Evolutionary conservation across 805 yeast genomes (phyloP), one percentile per base, ranked within the genome.

Genomic region (Saccharomycopsis fermentans): DNA sequence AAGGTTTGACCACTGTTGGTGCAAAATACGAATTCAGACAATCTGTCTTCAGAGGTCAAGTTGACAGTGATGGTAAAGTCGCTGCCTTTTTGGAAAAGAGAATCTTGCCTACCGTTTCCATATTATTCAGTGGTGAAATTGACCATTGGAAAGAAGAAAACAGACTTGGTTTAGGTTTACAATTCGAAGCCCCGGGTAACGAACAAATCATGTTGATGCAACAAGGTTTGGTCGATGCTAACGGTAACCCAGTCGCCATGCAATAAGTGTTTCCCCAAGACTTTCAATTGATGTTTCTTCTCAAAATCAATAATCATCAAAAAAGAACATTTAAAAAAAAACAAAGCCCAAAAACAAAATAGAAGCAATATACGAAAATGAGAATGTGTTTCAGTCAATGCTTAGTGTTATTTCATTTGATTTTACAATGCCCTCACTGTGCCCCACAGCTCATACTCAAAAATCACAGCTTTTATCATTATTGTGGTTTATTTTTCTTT

Each of bases 1-100:
- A 92, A 70, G 98, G 96, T 69, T 80, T 81, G 68, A 91, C 99
- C 66, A 87, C 97, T 61, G 71, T 92, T 59, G 99, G 97, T 75
- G 96, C 96, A 68, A 94, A 92, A 77, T 92, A 92, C 75, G 98
- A 94, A 77, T 94, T 90, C 81, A 90, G 97, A 77, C 95, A 90
- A 75, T 86, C 95, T 59, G 85, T 90, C 57, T 90, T 90, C 82
- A 84, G 99, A 75, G 97, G 97, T 69, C 96, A 91, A 74, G 70
- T 94, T 62, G 97, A 90, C 75, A 83, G 95, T 55, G 77, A 80
- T 61, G 99, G 99, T 74, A 90, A 88, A 76, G 95, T 92, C 57
- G 80, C 88, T 58, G 88, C 90, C 67, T 83, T 90, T 78, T 78
- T 94, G 71, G 99, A 94, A 77, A 90, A 90, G 78, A 85, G 96